Base-by-base conservation (phyloP, 768 basidiomycete species). In the Galerina marginata region DNA sequence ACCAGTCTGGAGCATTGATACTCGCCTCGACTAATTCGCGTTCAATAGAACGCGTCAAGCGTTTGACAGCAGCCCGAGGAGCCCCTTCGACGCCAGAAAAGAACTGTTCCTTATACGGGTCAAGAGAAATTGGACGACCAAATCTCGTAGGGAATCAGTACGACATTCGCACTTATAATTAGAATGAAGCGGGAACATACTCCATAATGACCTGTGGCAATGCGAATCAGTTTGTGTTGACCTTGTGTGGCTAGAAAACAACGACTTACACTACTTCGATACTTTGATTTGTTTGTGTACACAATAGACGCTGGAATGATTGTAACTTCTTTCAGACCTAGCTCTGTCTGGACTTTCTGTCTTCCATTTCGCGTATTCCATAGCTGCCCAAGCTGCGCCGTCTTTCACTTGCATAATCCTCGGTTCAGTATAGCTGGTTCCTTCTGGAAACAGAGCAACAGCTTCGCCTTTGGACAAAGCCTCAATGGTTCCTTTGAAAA, bases 1-100 rank as follows among this genome's bases (percentile, higher is more conserved):
- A 95, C 96, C 97, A 99, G 73, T 98, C 93, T 36, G 92, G 89
- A 11, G 95, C 92, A 70, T 99, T 99, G 59, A 99, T 84, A 6
- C 92, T 97, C 39, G 89, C 77, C 72, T 86, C 85, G 23, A 88
- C 72, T 61, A 99, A 77, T 69, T 87, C 86, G 10, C 72, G 71
- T 74, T 93, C 89, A 56, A 98, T 88, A 25, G 79, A 74, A 57
- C 83, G 84, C 26, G 96, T 96, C 58, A 99, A 79, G 60, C 86
- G 82, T 79, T 98, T 99, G 65, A 93, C 96, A 16, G 94, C 93
- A 58, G 83, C 77, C 57, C 93, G 88, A 44, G 87, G 77, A 1
- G 83, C 86, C 3, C 87, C 89, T 64, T 93, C 91, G 26, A 78
- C 77, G 37, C 71, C 77, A 29, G 89, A 90, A 60, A 90, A 75